phyloP scores from a whole-genome alignment of 192 early-diverging fungal genomes.

The Mortierella antarctica region DNA sequence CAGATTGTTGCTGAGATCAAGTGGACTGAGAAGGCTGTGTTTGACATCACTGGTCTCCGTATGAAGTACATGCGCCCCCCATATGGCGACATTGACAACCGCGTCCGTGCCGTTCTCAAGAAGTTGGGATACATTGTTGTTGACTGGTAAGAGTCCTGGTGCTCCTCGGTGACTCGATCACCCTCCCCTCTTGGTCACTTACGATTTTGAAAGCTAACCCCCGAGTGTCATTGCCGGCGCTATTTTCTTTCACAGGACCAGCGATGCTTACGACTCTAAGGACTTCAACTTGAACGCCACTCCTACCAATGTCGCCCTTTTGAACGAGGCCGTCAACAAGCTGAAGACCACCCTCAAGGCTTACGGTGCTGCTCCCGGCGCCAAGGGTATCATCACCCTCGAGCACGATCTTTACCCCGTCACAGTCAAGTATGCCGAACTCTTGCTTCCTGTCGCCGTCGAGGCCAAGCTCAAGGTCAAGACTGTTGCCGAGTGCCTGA shows the following conservation, averaged over 20 bases:
- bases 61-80: constrained; percentile 66
- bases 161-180: not conserved
- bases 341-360: constrained; percentile 22
- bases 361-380: constrained; percentile 38
- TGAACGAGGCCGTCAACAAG: constrained; percentile 1
- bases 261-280: constrained; percentile 57
- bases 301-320: constrained; percentile 3
- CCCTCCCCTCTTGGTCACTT: not conserved
- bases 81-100: constrained; percentile 68
- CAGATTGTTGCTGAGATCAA: constrained; percentile 71
- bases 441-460: constrained; percentile 37
- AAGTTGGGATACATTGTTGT: constrained; percentile 64
- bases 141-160: constrained; percentile 23
- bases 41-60: constrained; percentile 54
- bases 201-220: not conserved
- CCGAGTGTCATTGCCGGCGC: not conserved
- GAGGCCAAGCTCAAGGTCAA: constrained; percentile 30
- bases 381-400: constrained; percentile 60
- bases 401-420: constrained; percentile 62
- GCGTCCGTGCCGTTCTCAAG: constrained; percentile 60
- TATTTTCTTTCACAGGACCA: constrained; percentile 32
- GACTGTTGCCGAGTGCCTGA: constrained; percentile 43
- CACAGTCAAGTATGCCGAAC: constrained; percentile 55
- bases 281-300: constrained; percentile 54
- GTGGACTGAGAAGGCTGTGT: constrained; percentile 60